Evolutionary conservation across 352 stramenopile species (phyloP), one percentile per base, ranked within the genome.

Genomic region (Pythium guiyangense): DNA sequence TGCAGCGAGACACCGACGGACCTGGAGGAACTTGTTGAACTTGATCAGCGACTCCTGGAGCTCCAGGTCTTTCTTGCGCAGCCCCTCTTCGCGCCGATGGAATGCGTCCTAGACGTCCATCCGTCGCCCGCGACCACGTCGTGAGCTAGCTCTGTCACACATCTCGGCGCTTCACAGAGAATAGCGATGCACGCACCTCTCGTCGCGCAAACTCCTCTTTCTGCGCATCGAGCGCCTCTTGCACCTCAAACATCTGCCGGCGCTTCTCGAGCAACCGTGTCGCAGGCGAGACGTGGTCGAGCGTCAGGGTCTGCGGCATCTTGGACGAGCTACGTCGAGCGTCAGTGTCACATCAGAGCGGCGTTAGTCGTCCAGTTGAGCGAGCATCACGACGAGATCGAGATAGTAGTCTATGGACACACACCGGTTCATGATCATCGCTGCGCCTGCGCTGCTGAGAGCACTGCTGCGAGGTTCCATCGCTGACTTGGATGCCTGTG

Each of bases 31-130:
- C 60, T 98, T 98, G 77, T 98, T 98, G 73, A 98, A 98, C 67
- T 98, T 97, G 71, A 98, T 98, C 37, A 98, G 79, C 25, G 87
- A 97, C 51, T 98, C 90, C 64, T 98, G 92, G 46, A 98, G 71
- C 65, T 98, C 90, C 20, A 98, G 67, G 58, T 98, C 92, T 62
- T 98, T 98, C 60, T 96, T 93, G 34, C 92, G 80, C 20, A 98
- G 73, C 0, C 74, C 84, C 67, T 98, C 92, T 63, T 98, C 94
- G 25, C 93, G 87, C n/a, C 91, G 79, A 45, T 92, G 78, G 69
- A 98, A 97, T 0, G 88, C 90, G 54, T 98, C 93, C 74, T 94
- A 55, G 9, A 39, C 34, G 39, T n/a, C 6, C 39, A 44, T 20
- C 39, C 14, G 8, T 20, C 39, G 18, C 17, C 37, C n/a, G n/a